phyloP scores from a whole-genome alignment of 1,139 yeast species.

The Yamadazyma kanchanaburiensis region DNA sequence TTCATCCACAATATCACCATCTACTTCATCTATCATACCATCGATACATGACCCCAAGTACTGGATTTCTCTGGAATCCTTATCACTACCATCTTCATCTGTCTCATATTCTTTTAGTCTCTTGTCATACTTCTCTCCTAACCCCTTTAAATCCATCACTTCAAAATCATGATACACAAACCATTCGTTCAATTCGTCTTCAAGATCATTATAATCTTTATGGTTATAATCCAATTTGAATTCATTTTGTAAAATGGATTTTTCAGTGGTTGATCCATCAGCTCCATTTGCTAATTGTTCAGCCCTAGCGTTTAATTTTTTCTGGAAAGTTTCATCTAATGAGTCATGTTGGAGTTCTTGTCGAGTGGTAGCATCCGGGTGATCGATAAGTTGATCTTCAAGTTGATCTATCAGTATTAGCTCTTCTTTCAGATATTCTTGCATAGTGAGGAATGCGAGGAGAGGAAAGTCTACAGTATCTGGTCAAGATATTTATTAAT shows the following conservation, averaged over 20 bases:
- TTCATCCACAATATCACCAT: conserved; percentile 7
- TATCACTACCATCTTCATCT: neutral
- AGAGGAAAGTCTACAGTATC: too few relatives aligned
- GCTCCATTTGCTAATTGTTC: conserved; percentile 27
- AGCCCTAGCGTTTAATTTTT: conserved; percentile 43
- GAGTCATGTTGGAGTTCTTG: conserved; percentile 28
- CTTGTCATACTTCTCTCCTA: conserved; percentile 12
- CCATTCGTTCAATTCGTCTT: conserved; percentile 61
- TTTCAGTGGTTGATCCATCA: conserved; percentile 3
- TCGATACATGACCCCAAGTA: conserved; percentile 2
- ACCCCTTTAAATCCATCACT: conserved; percentile 18
- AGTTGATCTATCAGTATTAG: conserved; percentile 41
- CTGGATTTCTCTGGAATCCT: conserved; percentile 2
- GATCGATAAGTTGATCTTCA: conserved; percentile 47
- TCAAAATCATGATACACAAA: conserved; percentile 51
- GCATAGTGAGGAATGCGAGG: neutral
- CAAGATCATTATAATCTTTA: conserved; percentile 36
- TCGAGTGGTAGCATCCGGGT: conserved; percentile 40
- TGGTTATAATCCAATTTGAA: conserved; percentile 46
- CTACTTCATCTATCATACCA: neutral
- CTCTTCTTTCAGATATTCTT: conserved; percentile 29
- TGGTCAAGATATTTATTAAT: too few relatives aligned
- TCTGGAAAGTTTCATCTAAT: conserved; percentile 44
- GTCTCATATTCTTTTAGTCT: conserved; percentile 1
- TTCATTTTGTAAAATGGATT: conserved; percentile 7